Evolutionary conservation across 805 yeast genomes (phyloP).

Genomic region (Candida tibetensis): DNA sequence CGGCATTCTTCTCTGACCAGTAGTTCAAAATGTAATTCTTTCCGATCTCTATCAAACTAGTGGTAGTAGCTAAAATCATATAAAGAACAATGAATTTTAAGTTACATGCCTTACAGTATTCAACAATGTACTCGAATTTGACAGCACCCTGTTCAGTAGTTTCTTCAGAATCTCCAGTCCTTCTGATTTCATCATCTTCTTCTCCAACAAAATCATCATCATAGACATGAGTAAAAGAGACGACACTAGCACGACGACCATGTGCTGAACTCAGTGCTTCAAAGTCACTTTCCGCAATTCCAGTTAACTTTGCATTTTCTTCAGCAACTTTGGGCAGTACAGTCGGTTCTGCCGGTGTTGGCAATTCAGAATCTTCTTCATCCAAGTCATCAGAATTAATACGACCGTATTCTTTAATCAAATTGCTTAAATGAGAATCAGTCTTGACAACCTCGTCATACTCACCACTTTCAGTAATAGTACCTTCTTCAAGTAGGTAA

Average conservation of each 20-base stretch:
- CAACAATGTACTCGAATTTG: conserved; percentile 48
- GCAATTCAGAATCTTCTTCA: conserved; percentile 5
- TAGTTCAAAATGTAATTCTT: conserved; percentile 64
- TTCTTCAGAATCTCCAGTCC: conserved; percentile 20
- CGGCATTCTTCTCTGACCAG: conserved; percentile 60
- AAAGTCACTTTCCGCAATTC: conserved; percentile 4
- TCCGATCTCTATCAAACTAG: conserved; percentile 31
- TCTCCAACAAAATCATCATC: conserved; percentile 13
- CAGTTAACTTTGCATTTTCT: conserved; percentile 2
- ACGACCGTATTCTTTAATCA: conserved; percentile 25
- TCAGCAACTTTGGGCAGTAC: conserved; percentile 6
- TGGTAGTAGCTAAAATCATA: conserved; percentile 40
- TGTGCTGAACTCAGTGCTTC: conserved; percentile 3
- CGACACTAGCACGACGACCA: conserved; percentile 20
- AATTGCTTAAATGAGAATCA: conserved; percentile 17
- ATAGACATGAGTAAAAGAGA: conserved; percentile 23
- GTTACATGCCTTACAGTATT: conserved; percentile 57
- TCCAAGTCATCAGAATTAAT: conserved; percentile 4
- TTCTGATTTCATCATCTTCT: conserved; percentile 8
- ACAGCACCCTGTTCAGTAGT: conserved; percentile 60
- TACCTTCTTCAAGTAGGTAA: conserved; percentile 27
- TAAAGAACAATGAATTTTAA: conserved; percentile 23
- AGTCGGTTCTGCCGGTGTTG: too few species aligned
- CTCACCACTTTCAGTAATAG: conserved; percentile 29
- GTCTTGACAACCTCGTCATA: conserved; percentile 18